Percentiles rank a stretch among this genome's conserved stretches.
Evolutionary conservation across 2,329 filamentous ascomycete species (phyloP).

Genomic region (Colletotrichum cereale): DNA sequence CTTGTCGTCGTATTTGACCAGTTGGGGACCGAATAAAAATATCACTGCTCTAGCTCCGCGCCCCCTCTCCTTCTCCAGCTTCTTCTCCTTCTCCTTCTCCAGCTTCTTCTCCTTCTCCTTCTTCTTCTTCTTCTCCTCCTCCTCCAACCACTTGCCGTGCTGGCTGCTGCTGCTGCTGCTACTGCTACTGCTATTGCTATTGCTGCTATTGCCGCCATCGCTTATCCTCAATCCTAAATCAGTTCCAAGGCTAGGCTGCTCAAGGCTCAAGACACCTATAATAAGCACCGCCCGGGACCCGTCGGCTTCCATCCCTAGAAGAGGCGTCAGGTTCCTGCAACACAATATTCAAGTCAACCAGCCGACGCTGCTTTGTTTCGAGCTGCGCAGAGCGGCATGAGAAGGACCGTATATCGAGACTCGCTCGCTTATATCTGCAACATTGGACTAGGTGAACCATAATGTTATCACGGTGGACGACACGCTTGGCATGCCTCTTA

Average conservation of each 20-base stretch:
- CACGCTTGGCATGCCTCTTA: not conserved
- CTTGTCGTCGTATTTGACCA: conserved; percentile 7
- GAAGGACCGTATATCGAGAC: not conserved
- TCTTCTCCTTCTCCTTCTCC: too few species aligned
- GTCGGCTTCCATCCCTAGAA: not conserved
- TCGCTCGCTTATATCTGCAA: not conserved
- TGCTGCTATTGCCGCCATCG: not conserved
- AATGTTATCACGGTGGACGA: conserved; percentile 22
- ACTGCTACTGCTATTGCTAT: not conserved
- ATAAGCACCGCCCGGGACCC: not conserved
- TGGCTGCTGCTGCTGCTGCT: not conserved
- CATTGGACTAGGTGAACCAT: not conserved
- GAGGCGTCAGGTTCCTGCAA: not conserved
- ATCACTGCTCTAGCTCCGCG: not conserved
- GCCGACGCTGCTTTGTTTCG: not conserved
- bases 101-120: too few species aligned
- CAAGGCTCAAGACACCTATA: not conserved
- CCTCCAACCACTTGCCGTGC: not conserved
- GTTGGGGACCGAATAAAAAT: not conserved
- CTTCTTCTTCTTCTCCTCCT: too few species aligned
- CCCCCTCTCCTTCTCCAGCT: not conserved
- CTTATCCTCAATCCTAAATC: not conserved
- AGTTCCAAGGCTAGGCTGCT: not conserved
- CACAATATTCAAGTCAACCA: not conserved
- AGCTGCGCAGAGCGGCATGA: not conserved